phyloP scores from a whole-genome alignment of 208 protist species.

The Trypanosoma conorhini region DNA sequence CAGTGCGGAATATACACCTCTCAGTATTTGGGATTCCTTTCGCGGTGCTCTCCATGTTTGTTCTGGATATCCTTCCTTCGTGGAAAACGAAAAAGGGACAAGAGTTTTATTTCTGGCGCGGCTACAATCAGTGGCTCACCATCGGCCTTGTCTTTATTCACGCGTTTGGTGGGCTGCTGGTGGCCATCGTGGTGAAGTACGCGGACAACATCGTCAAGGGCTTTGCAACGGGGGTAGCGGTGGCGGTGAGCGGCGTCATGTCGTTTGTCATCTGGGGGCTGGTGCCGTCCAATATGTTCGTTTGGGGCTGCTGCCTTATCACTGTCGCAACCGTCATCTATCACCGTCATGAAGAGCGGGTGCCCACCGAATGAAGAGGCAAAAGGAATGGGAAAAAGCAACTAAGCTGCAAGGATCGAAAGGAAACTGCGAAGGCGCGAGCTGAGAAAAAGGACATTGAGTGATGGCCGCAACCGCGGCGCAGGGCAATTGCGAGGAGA shows the following conservation, averaged over 20 bases:
- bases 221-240: constrained; percentile 80
- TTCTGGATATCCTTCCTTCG: constrained; percentile 56
- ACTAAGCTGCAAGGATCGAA: not conserved
- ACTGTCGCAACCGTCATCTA: constrained; percentile 55
- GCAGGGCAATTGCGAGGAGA: too few species aligned
- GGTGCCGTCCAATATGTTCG: constrained; percentile 39
- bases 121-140: constrained; percentile 54
- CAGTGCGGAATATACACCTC: constrained; percentile 83
- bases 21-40: constrained; percentile 77
- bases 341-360: constrained; percentile 46
- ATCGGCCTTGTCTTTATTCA: constrained; percentile 72
- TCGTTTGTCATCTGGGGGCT: constrained; percentile 59
- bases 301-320: constrained; percentile 55
- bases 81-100: constrained; percentile 34
- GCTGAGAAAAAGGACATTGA: too few species aligned
- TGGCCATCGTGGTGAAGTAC: constrained; percentile 83
- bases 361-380: not conserved
- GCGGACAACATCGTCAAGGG: constrained; percentile 88
- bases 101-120: constrained; percentile 64
- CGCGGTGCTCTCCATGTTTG: constrained; percentile 52
- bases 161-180: constrained; percentile 75
- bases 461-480: too few species aligned
- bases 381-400: not conserved
- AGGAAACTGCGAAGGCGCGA: too few species aligned
- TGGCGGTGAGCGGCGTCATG: constrained; percentile 70